Conservation (phyloP, 768 basidiomycete genomes). For the Lactarius indigo region DNA sequence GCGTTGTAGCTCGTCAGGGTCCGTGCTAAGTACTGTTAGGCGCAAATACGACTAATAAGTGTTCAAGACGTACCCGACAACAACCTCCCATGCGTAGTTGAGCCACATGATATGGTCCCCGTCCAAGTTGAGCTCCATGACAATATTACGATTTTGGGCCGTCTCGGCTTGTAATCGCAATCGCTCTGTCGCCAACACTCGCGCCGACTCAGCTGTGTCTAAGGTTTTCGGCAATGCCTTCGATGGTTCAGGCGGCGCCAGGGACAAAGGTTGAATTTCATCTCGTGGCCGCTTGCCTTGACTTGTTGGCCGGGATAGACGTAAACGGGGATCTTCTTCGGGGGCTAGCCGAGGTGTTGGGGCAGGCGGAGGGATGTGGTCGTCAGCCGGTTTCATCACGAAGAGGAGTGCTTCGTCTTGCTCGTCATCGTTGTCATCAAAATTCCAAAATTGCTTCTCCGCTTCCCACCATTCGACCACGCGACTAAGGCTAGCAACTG, state of each 20-base stretch:
- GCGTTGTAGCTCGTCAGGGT: conserved; percentile 74
- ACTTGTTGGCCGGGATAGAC: conserved; percentile 47
- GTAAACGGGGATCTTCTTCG: conserved; percentile 51
- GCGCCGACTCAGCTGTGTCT: conserved; percentile 68
- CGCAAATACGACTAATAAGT: conserved; percentile 8
- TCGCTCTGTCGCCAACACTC: conserved; percentile 84
- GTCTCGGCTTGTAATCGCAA: conserved; percentile 88
- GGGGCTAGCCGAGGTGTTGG: conserved; percentile 44
- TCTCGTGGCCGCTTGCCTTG: conserved; percentile 55
- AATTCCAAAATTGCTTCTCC: conserved; percentile 99
- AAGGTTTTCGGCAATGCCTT: conserved; percentile 41
- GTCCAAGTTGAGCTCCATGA: conserved; percentile 90
- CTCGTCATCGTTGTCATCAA: conserved; percentile 87
- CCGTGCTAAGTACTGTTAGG: conserved; percentile 50
- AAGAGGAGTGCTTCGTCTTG: conserved; percentile 90
- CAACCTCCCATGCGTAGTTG: conserved; percentile 92
- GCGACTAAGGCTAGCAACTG: conserved; percentile 91
- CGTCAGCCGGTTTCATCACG: conserved; percentile 85
- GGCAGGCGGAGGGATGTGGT: conserved; percentile 39
- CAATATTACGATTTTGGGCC: conserved; percentile 93
- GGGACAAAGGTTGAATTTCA: conserved; percentile 32
- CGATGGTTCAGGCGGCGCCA: conserved; percentile 28
- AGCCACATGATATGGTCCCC: conserved; percentile 95
- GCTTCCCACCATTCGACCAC: conserved; percentile 99
- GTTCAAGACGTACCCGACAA: conserved; percentile 67